A percentile compares a stretch with the other conserved stretches of the same genome.
Conservation (phyloP, 768 basidiomycete genomes). For the Naematelia aurantialba region DNA sequence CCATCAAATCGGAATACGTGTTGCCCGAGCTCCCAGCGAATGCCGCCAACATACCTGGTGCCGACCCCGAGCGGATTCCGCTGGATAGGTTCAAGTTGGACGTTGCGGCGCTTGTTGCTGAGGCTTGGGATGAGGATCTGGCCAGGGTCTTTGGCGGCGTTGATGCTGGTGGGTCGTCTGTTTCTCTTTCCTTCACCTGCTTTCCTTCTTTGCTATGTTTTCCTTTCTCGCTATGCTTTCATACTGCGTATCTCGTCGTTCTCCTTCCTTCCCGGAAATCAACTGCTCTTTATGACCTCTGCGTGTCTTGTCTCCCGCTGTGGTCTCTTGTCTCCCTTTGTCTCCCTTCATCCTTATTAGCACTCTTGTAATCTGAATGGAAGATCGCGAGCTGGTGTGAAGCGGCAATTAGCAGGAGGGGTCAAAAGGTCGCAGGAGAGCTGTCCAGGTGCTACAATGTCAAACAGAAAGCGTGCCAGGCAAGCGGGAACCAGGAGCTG, state of each 20-base stretch:
- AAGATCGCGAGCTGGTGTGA: neutral
- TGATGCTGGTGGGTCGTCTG: constrained; percentile 58
- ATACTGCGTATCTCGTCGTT: too few species aligned
- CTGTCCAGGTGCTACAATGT: too few species aligned
- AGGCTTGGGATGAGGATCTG: constrained; percentile 51
- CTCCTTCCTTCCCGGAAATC: too few species aligned
- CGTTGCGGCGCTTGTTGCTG: constrained; percentile 39
- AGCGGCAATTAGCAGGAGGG: too few species aligned
- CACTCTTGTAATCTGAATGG: neutral
- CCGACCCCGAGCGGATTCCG: neutral
- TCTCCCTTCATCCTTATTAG: neutral
- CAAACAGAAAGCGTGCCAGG: too few species aligned
- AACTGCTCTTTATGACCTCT: too few species aligned
- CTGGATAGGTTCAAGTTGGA: constrained; percentile 41
- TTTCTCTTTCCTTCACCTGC: neutral
- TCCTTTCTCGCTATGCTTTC: neutral
- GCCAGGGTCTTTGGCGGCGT: constrained; percentile 80
- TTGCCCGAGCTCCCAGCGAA: neutral
- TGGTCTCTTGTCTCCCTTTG: too few species aligned
- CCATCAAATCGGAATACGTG: neutral
- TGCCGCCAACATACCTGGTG: neutral
- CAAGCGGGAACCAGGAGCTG: too few species aligned
- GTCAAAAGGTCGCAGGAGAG: too few species aligned
- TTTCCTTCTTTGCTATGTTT: neutral
- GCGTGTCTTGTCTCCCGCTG: too few species aligned